Base-by-base conservation (phyloP, 164 flowering plant species). In the Amborella trichopoda region DNA sequence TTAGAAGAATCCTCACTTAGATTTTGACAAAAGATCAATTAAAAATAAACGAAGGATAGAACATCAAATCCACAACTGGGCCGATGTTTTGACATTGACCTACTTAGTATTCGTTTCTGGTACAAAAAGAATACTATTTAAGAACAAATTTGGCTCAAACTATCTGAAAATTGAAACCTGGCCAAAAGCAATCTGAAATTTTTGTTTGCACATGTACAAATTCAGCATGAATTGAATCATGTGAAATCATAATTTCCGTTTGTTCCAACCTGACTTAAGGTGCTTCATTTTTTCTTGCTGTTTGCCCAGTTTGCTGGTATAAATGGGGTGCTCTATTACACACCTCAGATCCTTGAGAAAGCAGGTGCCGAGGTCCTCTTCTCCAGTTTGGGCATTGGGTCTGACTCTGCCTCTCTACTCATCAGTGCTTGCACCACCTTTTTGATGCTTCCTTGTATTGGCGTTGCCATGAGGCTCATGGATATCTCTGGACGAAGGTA, bases 401-500 rank as follows among this genome's bases (percentile, higher is more conserved):
- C 91, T 4, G 63, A 63, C 26, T 83, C 97, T 22, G 62, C 87
- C 11, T 83, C 95, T 36, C 34, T 90, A 51, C 86, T 90, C 28
- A 79, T 86, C 34, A 85, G 97, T 63, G 91, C 69, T 3, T 8
- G 86, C 36, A 90, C 94, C 25, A 90, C 90, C 30, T 68, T 86
- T 49, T 52, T 90, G 64, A 86, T 90, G 97, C 91, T 86, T 64
- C 97, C 95, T 28, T 67, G 74, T 32, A 90, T 90, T 43, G 90
- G 71, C 44, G 70, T 86, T 42, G 95, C 91, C 24, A 90, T 90
- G 95, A 73, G 79, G 68, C 83, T 90, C 44, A 81, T 90, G 91
- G 97, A 90, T 65, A 25, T 81, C 26, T 34, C 95, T 24, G 97
- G 97, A 5, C 71, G 97, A 72, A 79, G 97, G 97, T 90, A 73